Percentiles rank a stretch among this genome's conserved stretches.
Evolutionary conservation across 129 eudicot species (phyloP).

Genomic region (Arctium minus): DNA sequence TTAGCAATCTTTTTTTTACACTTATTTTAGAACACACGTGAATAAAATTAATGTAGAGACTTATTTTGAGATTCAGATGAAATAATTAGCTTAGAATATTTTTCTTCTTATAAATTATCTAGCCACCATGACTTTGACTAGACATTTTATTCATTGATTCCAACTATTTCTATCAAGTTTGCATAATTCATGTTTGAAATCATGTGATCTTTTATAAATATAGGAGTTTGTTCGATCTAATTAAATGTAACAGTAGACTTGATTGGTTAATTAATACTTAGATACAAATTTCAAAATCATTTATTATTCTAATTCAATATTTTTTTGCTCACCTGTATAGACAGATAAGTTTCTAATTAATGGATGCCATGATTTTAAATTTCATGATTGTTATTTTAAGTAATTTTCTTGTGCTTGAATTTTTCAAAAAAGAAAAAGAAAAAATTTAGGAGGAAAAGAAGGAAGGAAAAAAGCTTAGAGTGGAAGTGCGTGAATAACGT

Average conservation of each 20-base stretch:
- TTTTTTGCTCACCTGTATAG: too few relatives aligned
- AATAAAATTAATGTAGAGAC: not conserved
- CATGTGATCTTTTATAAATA: not conserved
- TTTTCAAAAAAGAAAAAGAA: not conserved
- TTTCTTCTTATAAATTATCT: not conserved
- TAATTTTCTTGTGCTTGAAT: not conserved
- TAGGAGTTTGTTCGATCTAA: too few relatives aligned
- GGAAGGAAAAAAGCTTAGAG: not conserved
- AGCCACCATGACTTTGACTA: not conserved
- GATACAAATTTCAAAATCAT: not conserved
- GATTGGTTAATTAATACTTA: too few relatives aligned
- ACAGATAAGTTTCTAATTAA: not conserved
- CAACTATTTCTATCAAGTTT: not conserved
- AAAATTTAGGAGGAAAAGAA: not conserved
- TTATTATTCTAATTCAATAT: not conserved
- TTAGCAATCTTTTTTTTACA: too few relatives aligned
- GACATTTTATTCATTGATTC: not conserved
- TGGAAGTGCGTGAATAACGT: conserved; percentile 32
- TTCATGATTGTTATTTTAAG: not conserved
- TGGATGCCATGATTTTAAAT: not conserved
- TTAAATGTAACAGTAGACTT: not conserved
- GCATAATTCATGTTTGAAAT: too few relatives aligned
- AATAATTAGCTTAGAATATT: too few relatives aligned
- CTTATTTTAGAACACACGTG: too few relatives aligned
- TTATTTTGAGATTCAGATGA: too few relatives aligned